Evolutionary conservation across 768 basidiomycete species (phyloP), one percentile per base, ranked within the genome.

Genomic region (Lentinula lateritia): DNA sequence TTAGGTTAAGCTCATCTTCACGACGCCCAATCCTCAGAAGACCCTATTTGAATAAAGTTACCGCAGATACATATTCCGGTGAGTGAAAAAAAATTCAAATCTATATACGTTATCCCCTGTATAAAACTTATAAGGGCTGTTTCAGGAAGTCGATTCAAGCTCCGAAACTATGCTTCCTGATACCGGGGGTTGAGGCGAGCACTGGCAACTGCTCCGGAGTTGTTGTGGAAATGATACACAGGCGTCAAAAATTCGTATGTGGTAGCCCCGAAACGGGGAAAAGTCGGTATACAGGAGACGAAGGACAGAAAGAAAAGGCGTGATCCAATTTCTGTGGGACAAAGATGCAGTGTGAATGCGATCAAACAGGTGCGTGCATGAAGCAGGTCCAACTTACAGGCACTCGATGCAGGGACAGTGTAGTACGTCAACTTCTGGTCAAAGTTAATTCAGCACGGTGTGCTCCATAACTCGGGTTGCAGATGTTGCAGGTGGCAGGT

Each of bases 341-440:
- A 32, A 23, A 50, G 20, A 23, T 50, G 13, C 9, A 34, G 7
- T 18, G 45, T 46, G 28, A 54, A 20, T 54, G 34, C 38, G 18
- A 54, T 54, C 18, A 54, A 7, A 20, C 52, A 54, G 52, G 35
- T 54, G 35, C 52, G 35, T 54, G 35, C 52, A 34, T 28, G 23
- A 15, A 52, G 16, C 52, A 39, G 36, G 36, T 52, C 8, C 52
- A 36, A 23, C 34, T 54, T 39, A 15, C 36, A 18, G 52, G 52
- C 32, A 20, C 52, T 54, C 13, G 35, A 52, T 52, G 18, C 35
- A 32, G 35, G 35, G 28, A 52, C 50, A 34, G 5, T 20, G 45
- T 46, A 54, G 18, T 54, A 54, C 52, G 52, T 54, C 16, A 54
- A 38, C 52, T 54, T 54, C 52, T 54, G 52, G 52, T 18, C 13